A percentile compares a stretch with the other conserved stretches of the same genome.
Conservation (phyloP, 2,329 filamentous ascomycete species). For the Westerdykella sp. region DNA sequence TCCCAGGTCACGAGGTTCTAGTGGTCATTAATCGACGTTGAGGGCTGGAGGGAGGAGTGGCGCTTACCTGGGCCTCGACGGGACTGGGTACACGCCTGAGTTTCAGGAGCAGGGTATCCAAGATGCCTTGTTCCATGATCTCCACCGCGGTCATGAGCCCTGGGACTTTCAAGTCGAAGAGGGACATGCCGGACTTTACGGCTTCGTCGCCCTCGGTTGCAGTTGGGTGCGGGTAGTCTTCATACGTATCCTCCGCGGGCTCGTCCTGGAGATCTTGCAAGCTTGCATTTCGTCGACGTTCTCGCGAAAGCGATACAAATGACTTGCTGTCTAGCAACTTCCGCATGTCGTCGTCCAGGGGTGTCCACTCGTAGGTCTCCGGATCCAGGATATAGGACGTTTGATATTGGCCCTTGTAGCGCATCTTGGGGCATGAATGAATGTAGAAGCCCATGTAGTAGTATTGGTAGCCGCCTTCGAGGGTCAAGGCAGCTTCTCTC, state of each 20-base stretch:
- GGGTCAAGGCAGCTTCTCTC: conserved; percentile 63
- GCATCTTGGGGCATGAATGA: conserved; percentile 74
- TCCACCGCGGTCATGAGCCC: conserved; percentile 55
- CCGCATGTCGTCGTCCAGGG: conserved; percentile 49
- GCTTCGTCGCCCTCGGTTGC: conserved; percentile 32
- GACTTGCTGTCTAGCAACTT: conserved; percentile 49
- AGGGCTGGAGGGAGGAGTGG: neutral
- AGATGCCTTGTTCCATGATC: conserved; percentile 47
- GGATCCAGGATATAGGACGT: conserved; percentile 71
- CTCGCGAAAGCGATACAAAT: conserved; percentile 45
- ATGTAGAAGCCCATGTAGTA: conserved; percentile 87
- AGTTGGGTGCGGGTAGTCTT: conserved; percentile 21
- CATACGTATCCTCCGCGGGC: conserved; percentile 8
- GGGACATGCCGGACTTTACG: conserved; percentile 33
- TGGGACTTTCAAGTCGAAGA: conserved; percentile 61
- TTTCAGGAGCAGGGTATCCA: conserved; percentile 55
- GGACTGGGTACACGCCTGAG: conserved; percentile 36
- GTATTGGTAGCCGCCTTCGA: conserved; percentile 63
- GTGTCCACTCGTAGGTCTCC: conserved; percentile 57
- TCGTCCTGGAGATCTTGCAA: conserved; percentile 9
- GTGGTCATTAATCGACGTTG: conserved; percentile 11
- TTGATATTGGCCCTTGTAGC: conserved; percentile 73
- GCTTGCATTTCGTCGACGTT: conserved; percentile 14
- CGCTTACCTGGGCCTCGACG: conserved; percentile 31
- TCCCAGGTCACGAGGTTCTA: conserved; percentile 57